phyloP scores from a whole-genome alignment of 805 yeast species.

The Metschnikowia cerradonensis region DNA sequence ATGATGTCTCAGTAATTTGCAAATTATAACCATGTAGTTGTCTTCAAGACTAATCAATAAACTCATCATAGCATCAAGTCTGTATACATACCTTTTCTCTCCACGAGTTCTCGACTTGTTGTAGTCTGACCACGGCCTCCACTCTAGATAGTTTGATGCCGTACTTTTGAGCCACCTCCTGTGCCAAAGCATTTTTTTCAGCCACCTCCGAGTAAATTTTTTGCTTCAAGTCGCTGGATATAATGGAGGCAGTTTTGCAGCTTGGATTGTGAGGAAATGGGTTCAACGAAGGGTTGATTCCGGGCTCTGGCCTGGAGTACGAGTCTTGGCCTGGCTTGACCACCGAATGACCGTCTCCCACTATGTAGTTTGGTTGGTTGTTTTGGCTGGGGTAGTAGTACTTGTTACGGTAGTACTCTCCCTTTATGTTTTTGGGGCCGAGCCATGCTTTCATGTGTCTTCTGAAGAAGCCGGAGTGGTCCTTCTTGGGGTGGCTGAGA shows the following conservation, averaged over 20 bases:
- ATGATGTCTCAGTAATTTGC: slow-evolving; percentile 17
- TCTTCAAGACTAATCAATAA: slow-evolving; percentile 78
- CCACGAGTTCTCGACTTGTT: slow-evolving; percentile 62
- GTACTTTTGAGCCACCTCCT: slow-evolving; percentile 71
- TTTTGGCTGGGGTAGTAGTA: slow-evolving; percentile 64
- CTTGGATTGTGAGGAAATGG: slow-evolving; percentile 80
- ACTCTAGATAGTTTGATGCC: slow-evolving; percentile 82
- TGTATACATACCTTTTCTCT: slow-evolving; percentile 52
- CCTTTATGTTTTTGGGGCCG: slow-evolving; percentile 81
- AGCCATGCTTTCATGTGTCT: slow-evolving; percentile 67
- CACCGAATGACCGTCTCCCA: slow-evolving; percentile 44
- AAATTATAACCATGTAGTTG: slow-evolving; percentile 51
- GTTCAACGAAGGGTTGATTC: slow-evolving; percentile 38
- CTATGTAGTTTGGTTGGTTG: slow-evolving; percentile 70
- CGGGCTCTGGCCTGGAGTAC: slow-evolving; percentile 10
- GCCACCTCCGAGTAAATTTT: slow-evolving; percentile 55
- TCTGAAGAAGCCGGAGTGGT: slow-evolving; percentile 51
- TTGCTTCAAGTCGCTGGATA: slow-evolving; percentile 56
- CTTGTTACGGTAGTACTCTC: slow-evolving; percentile 74
- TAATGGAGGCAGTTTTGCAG: slow-evolving; percentile 61
- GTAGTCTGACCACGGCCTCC: slow-evolving; percentile 78
- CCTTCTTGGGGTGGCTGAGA: slow-evolving; percentile 32
- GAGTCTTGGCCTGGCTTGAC: slow-evolving; percentile 23
- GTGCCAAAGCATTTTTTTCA: slow-evolving; percentile 52
- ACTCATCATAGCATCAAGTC: slow-evolving; percentile 41